Percentiles rank a stretch among this genome's conserved stretches.
Evolutionary conservation across 192 early-diverging fungal genomes (phyloP).

Genomic region (Backusella sp.): DNA sequence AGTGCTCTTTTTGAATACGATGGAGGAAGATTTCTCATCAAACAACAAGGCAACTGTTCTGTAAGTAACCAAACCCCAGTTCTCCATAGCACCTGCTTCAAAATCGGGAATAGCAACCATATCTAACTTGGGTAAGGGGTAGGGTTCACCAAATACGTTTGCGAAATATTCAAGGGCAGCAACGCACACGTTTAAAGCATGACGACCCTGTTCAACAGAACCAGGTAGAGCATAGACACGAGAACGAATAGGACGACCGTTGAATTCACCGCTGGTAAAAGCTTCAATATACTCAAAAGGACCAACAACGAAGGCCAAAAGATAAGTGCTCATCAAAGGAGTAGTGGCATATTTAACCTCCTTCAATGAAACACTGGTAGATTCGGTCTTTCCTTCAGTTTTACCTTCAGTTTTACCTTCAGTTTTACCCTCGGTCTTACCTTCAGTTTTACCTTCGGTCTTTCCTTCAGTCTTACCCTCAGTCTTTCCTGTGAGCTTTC

Average conservation of each 20-base stretch:
- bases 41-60: conserved; percentile 82
- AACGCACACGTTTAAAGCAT: conserved; percentile 78
- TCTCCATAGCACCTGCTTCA: conserved; percentile 82
- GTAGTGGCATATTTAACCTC: conserved; percentile 86
- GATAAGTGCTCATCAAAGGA: conserved; percentile 93
- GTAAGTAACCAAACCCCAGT: conserved; percentile 97
- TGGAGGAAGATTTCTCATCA: conserved; percentile 75
- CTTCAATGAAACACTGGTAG: conserved; percentile 48
- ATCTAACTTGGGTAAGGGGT: conserved; percentile 92
- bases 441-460: conserved; percentile 32
- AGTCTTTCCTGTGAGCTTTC: conserved; percentile 27
- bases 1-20: conserved; percentile 76
- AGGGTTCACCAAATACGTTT: conserved; percentile 82
- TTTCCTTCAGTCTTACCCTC: conserved; percentile 34
- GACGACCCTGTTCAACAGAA: conserved; percentile 74
- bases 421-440: conserved; percentile 27
- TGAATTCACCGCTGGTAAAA: conserved; percentile 60
- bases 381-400: not conserved
- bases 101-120: conserved; percentile 94
- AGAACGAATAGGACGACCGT: conserved; percentile 71
- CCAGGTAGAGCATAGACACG: conserved; percentile 88
- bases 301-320: conserved; percentile 90
- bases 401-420: conserved; percentile 37
- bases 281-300: conserved; percentile 92
- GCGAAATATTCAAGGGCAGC: conserved; percentile 83